Conservation (phyloP, 73 alveolate species). For the Uronychia setigera region DNA sequence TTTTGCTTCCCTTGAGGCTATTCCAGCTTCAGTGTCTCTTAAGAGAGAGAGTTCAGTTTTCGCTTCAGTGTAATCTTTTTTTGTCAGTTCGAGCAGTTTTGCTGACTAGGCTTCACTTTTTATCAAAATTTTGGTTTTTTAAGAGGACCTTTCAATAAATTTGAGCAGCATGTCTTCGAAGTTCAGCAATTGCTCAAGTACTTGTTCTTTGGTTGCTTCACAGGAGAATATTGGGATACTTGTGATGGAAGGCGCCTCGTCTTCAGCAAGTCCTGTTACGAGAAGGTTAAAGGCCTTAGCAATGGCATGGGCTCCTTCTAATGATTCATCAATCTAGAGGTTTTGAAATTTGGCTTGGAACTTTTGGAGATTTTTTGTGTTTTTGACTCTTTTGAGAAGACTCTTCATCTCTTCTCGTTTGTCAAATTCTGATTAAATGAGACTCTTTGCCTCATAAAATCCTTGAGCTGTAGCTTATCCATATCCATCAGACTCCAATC, state of each 20-base stretch:
- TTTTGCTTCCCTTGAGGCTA: neutral
- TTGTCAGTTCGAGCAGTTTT: neutral
- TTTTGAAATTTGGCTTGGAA: neutral
- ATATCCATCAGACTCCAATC: no score
- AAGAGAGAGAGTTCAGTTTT: neutral
- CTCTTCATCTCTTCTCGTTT: neutral
- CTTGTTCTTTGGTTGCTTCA: neutral
- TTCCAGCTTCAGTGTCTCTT: neutral
- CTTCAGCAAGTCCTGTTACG: neutral
- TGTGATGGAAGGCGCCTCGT: neutral
- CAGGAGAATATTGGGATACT: neutral
- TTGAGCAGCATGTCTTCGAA: neutral
- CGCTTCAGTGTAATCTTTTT: neutral
- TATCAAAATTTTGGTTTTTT: no score
- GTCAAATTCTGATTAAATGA: no score
- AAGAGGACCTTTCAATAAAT: neutral
- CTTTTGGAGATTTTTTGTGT: neutral
- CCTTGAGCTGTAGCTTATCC: no score
- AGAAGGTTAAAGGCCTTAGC: neutral
- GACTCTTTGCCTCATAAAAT: no score
- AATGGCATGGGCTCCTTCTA: neutral
- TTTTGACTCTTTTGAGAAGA: neutral
- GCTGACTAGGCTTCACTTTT: neutral
- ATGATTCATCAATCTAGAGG: neutral
- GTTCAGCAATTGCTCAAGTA: neutral